Base-by-base conservation (phyloP, 352 stramenopile species). In the Globisporangium parvum region DNA sequence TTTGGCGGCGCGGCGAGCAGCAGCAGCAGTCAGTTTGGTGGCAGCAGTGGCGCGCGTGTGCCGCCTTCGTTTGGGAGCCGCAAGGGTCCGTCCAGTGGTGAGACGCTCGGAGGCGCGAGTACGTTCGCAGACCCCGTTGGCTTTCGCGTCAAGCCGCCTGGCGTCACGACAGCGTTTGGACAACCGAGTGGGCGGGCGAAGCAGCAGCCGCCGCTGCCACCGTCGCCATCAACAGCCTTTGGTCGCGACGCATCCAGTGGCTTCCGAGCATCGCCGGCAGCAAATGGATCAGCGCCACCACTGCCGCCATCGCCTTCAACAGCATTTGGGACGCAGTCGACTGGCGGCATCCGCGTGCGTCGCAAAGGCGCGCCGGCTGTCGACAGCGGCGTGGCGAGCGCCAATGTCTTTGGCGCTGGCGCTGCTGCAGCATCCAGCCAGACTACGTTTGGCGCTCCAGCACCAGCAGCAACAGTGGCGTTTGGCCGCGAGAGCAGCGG, bases 401-500 rank as follows among this genome's bases (percentile, higher is more conserved):
- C 41, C 18, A 20, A 47, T n/a, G 18, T 20, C 12, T 45, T 45
- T 45, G 14, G 18, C 14, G 18, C 39, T 9, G 39, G 18, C 39
- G 39, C 39, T 18, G 39, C 14, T 45, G 39, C 41, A 46, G 15
- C 41, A 23, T 4, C 41, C 9, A 10, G 18, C 24, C 41, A 46
- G 12, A 66, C 68, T 23, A 42, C 60, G n/a, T 80, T 76, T 58
- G 69, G 69, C 26, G 60, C n/a, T 21, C 61, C 69, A 61, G 9
- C 61, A 11, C 55, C 49, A 12, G 58, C 66, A 12, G 56, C 66
- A 39, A 21, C 46, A 8, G 50, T 54, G 21, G 26, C 39, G 23
- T 56, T 55, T 37, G 56, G 47, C 14, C 20, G 15, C 37, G 49
- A 57, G 6, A 41, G 24, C 41, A 24, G 12, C 37, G 14, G 11